Percentiles rank a stretch among this genome's conserved stretches.
Conservation (phyloP, 2,329 filamentous ascomycete genomes). For the Graphilbum sp. region DNA sequence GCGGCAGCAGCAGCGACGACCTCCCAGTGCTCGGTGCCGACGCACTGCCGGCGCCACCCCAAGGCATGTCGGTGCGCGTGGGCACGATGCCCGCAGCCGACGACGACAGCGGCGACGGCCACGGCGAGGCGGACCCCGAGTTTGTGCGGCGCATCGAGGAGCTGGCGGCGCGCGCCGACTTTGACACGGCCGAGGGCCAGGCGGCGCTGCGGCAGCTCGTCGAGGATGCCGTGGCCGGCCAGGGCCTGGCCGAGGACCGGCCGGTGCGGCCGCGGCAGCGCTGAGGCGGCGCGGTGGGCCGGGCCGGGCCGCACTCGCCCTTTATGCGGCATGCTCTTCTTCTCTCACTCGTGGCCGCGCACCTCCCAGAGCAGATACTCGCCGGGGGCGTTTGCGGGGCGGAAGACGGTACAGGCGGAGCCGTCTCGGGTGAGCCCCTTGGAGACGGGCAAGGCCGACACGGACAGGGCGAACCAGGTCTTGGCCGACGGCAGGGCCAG, state of each 20-base stretch:
- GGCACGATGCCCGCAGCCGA: not conserved
- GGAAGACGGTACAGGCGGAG: constrained; percentile 36
- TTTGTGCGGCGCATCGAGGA: constrained; percentile 80
- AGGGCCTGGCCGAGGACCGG: constrained; percentile 45
- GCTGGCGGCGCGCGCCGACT: constrained; percentile 68
- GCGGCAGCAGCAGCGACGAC: constrained; percentile 7
- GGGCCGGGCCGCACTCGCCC: no score
- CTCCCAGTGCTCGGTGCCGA: constrained; percentile 53
- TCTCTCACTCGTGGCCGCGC: constrained; percentile 22
- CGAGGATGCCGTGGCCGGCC: constrained; percentile 58
- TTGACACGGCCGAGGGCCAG: constrained; percentile 67
- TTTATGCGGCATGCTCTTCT: no score
- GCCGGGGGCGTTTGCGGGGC: constrained; percentile 28
- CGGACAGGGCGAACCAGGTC: constrained; percentile 39
- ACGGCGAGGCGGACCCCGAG: constrained; percentile 51
- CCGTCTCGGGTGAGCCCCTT: constrained; percentile 25
- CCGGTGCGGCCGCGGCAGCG: constrained; percentile 46
- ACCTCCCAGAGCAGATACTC: constrained; percentile 48
- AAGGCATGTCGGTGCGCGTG: constrained; percentile 18
- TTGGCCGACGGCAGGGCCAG: constrained; percentile 23
- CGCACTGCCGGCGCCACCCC: constrained; percentile 40
- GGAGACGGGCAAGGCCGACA: constrained; percentile 32
- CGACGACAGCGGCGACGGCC: not conserved
- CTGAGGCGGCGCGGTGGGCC: constrained; percentile 18
- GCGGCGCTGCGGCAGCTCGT: constrained; percentile 62